Evolutionary conservation across 2,329 filamentous ascomycete genomes (phyloP).

Genomic region (Arthroderma sp.): DNA sequence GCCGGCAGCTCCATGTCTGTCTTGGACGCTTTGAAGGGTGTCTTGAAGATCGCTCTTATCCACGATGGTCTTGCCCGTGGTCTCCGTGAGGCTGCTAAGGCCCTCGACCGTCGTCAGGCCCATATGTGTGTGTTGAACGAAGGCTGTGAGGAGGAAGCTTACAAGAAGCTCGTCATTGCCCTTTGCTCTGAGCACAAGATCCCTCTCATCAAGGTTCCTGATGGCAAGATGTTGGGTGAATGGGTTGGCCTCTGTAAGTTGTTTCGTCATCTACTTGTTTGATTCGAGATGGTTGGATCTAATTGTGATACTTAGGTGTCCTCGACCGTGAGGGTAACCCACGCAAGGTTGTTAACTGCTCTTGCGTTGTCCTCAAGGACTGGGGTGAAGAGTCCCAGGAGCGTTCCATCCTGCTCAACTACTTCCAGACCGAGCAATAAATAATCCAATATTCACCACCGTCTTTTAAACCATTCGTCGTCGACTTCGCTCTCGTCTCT

Average conservation of each 20-base stretch:
- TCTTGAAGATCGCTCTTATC: conserved; percentile 96
- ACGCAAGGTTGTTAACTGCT: conserved; percentile 99
- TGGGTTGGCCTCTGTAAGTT: conserved; percentile 99
- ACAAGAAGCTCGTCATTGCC: conserved; percentile 99
- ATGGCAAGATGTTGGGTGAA: conserved; percentile 99
- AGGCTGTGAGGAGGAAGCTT: conserved; percentile 98
- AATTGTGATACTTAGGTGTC: conserved; percentile 53
- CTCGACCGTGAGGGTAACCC: conserved; percentile 99
- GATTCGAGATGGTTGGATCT: neutral
- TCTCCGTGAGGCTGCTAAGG: conserved; percentile 97
- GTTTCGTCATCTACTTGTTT: conserved; percentile 11
- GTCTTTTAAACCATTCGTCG: neutral
- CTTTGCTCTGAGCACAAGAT: conserved; percentile 99
- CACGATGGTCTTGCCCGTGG: conserved; percentile 98
- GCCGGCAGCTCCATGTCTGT: conserved; percentile 79
- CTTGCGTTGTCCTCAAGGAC: conserved; percentile 98
- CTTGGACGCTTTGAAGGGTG: conserved; percentile 96
- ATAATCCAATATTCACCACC: conserved; percentile 10
- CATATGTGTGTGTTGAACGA: conserved; percentile 99
- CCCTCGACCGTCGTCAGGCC: conserved; percentile 93
- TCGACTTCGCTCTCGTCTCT: neutral
- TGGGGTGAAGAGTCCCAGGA: conserved; percentile 99
- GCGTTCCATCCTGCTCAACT: conserved; percentile 98
- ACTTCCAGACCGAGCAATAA: conserved; percentile 79
- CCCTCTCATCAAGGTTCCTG: conserved; percentile 98